phyloP scores from a whole-genome alignment of 2,329 filamentous ascomycete species.

The Sphaerulina vaccinii region DNA sequence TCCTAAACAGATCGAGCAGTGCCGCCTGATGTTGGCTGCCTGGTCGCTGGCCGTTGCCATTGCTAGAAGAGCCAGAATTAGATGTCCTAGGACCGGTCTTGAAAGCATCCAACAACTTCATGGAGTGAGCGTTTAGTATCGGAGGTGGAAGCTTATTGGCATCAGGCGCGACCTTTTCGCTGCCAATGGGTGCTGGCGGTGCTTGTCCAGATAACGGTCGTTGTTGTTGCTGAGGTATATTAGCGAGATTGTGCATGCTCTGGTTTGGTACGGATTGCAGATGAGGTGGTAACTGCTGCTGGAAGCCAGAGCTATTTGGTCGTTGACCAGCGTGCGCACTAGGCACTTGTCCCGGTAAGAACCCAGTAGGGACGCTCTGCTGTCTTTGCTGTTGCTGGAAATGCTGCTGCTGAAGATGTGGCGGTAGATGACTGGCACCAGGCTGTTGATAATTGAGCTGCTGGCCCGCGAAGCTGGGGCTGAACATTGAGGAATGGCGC shows the following conservation, averaged over 20 bases:
- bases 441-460: slow-evolving; percentile 26
- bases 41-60: slow-evolving; percentile 17
- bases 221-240: slow-evolving; percentile 10
- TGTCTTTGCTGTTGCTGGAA: slow-evolving; percentile 32
- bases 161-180: slow-evolving; percentile 49
- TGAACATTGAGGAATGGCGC: slow-evolving; percentile 21
- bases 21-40: slow-evolving; percentile 46
- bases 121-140: slow-evolving; percentile 57
- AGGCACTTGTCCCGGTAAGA: slow-evolving; percentile 8
- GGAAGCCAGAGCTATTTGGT: slow-evolving; percentile 1
- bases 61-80: slow-evolving; percentile 19
- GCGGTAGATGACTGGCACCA: slow-evolving; percentile 25
- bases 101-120: slow-evolving; percentile 60
- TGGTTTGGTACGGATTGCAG: slow-evolving; percentile 4
- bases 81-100: slow-evolving; percentile 8
- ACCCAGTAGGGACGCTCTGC: slow-evolving; percentile 22
- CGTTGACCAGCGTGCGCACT: slow-evolving; percentile 11
- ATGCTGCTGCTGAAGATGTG: slow-evolving; percentile 25
- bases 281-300: neutral
- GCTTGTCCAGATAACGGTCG: neutral
- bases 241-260: neutral
- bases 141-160: slow-evolving; percentile 59
- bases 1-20: slow-evolving; percentile 48
- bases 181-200: slow-evolving; percentile 36
- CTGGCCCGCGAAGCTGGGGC: slow-evolving; percentile 9